A percentile compares a stretch with the other conserved stretches of the same genome.
Conservation (phyloP, 768 basidiomycete species). For the Boletus vinaceobasis region DNA sequence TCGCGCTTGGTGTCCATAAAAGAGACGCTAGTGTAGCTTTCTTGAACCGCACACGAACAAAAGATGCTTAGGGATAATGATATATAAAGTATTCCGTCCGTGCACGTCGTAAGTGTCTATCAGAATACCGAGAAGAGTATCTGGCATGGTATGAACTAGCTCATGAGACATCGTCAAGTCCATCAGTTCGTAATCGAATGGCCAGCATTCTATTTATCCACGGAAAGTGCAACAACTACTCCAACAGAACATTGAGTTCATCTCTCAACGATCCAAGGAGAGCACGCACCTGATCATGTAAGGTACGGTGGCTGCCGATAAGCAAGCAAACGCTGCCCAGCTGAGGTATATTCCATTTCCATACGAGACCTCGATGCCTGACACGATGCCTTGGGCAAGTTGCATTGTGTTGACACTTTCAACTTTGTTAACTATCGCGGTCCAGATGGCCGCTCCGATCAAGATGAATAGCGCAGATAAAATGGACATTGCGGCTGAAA, state of each 20-base stretch:
- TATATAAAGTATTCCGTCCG: slow-evolving; percentile 22
- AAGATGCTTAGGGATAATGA: slow-evolving; percentile 15
- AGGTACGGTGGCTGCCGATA: slow-evolving; percentile 63
- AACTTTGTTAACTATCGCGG: slow-evolving; percentile 63
- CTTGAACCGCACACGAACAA: not conserved
- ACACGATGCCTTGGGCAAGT: slow-evolving; percentile 38
- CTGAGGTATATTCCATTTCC: slow-evolving; percentile 63
- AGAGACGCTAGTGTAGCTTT: not conserved
- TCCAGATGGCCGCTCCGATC: slow-evolving; percentile 75
- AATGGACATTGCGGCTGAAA: slow-evolving; percentile 62
- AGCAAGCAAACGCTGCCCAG: slow-evolving; percentile 73
- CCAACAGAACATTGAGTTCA: not conserved
- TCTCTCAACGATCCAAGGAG: not conserved
- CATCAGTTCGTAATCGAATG: slow-evolving; percentile 20
- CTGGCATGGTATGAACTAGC: slow-evolving; percentile 2
- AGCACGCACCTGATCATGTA: slow-evolving; percentile 70
- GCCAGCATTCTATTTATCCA: slow-evolving; percentile 43
- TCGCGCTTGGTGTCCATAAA: not conserved
- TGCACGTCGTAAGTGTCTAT: slow-evolving; percentile 6
- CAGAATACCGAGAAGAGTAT: not conserved
- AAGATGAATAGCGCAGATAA: slow-evolving; percentile 60
- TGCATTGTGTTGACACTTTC: slow-evolving; percentile 54
- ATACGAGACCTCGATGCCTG: slow-evolving; percentile 62
- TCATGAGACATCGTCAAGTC: slow-evolving; percentile 18
- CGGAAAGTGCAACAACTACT: slow-evolving; percentile 79